Evolutionary conservation across 2,329 filamentous ascomycete genomes (phyloP).

Genomic region (Ophiocordyceps australis): DNA sequence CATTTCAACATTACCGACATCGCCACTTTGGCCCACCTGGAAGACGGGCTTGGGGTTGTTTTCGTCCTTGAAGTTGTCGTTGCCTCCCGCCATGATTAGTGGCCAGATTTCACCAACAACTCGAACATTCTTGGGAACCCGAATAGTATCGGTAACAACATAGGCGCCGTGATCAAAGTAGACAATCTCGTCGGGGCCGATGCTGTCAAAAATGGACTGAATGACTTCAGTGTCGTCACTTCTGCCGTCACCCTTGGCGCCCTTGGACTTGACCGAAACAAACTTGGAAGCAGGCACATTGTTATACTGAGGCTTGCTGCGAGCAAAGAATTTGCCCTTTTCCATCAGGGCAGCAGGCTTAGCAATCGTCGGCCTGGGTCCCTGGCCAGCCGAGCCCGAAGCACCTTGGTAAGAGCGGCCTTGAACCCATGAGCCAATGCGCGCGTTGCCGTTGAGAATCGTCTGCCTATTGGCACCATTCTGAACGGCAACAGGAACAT

Average conservation of each 20-base stretch:
- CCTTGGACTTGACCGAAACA: constrained; percentile 63
- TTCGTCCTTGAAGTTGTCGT: constrained; percentile 51
- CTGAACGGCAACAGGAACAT: constrained; percentile 48
- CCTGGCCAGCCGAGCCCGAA: constrained; percentile 38
- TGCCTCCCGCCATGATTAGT: constrained; percentile 66
- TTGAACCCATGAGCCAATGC: constrained; percentile 59
- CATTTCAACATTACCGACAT: constrained; percentile 69
- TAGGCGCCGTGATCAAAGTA: constrained; percentile 66
- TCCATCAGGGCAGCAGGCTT: constrained; percentile 54
- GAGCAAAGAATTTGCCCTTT: constrained; percentile 57
- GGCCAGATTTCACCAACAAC: constrained; percentile 90
- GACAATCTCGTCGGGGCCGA: constrained; percentile 43
- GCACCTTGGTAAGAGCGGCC: constrained; percentile 50
- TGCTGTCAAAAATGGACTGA: constrained; percentile 57
- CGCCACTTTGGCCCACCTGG: constrained; percentile 62
- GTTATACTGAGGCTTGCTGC: constrained; percentile 80
- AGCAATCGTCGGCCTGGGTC: constrained; percentile 25
- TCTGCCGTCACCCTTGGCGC: constrained; percentile 72
- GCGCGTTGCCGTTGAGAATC: constrained; percentile 51
- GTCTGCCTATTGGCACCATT: constrained; percentile 36
- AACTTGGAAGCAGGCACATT: constrained; percentile 48
- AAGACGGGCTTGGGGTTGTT: constrained; percentile 68
- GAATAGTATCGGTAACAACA: constrained; percentile 49
- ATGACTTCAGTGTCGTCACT: constrained; percentile 80
- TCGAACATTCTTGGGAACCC: constrained; percentile 60